phyloP scores from a whole-genome alignment of 129 eudicot genomes.

The Centella asiatica region DNA sequence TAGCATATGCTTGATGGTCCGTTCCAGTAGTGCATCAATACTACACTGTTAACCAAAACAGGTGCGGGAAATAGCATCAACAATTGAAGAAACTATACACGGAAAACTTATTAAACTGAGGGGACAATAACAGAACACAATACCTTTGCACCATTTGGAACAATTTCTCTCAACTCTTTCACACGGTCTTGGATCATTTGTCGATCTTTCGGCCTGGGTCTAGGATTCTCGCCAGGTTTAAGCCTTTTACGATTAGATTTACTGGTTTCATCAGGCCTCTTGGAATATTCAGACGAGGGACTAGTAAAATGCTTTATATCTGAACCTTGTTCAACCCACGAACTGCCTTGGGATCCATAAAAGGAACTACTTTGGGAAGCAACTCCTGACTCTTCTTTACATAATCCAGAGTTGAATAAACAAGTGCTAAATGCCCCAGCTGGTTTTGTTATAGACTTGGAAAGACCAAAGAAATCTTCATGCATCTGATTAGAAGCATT shows the following conservation, averaged over 20 bases:
- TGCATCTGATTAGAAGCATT: slow-evolving; percentile 31
- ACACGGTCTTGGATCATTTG: slow-evolving; percentile 99
- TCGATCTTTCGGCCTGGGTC: slow-evolving; percentile 98
- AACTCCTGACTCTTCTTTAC: slow-evolving; percentile 43
- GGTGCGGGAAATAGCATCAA: background rate
- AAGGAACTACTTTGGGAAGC: slow-evolving; percentile 45
- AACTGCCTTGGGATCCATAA: slow-evolving; percentile 67
- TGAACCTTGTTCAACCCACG: slow-evolving; percentile 55
- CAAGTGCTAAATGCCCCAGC: slow-evolving; percentile 30
- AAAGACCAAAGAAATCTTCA: slow-evolving; percentile 31
- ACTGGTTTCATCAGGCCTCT: slow-evolving; percentile 49
- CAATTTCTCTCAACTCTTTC: slow-evolving; percentile 81
- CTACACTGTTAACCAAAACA: slow-evolving; percentile 62
- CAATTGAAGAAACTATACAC: background rate
- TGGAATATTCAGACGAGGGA: slow-evolving; percentile 42
- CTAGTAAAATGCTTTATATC: slow-evolving; percentile 33
- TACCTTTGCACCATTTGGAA: slow-evolving; percentile 91
- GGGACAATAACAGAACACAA: background rate
- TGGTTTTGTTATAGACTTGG: slow-evolving; percentile 37
- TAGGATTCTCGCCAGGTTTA: slow-evolving; percentile 89
- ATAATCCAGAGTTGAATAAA: slow-evolving; percentile 33
- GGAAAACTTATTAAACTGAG: background rate
- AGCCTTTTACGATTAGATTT: slow-evolving; percentile 77
- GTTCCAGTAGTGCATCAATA: slow-evolving; percentile 87
- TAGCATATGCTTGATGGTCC: slow-evolving; percentile 94